Percentiles rank a stretch among this genome's conserved stretches.
Evolutionary conservation across 164 flowering plant genomes (phyloP).

Genomic region (Brasenia schreberi): DNA sequence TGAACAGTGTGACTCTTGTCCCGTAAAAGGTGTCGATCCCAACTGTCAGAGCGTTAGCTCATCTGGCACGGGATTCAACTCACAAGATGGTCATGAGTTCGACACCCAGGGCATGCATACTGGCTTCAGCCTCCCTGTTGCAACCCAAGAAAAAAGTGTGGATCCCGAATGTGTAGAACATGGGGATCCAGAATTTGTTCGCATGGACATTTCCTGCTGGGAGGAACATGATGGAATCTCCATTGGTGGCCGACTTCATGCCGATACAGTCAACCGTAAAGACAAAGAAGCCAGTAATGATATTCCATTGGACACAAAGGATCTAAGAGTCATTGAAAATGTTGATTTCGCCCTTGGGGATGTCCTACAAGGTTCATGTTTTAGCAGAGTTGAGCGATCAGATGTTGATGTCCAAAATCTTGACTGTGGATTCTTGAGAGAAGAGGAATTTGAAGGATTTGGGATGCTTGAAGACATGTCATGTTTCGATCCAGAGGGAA

Average conservation of each 20-base stretch:
- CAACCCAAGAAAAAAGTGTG: neutral
- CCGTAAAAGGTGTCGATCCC: slow-evolving; percentile 2
- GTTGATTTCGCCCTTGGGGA: slow-evolving; percentile 45
- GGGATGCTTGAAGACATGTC: neutral
- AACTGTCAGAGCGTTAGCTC: too few species aligned
- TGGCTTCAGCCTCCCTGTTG: neutral
- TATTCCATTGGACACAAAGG: slow-evolving; percentile 6
- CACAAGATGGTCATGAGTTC: too few species aligned
- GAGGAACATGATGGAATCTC: neutral
- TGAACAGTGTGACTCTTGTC: slow-evolving; percentile 27
- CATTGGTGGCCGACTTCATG: neutral
- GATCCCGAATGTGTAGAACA: slow-evolving; percentile 5
- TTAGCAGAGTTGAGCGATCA: slow-evolving; percentile 29
- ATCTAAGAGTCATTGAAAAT: slow-evolving; percentile 9
- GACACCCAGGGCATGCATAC: neutral
- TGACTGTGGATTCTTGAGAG: slow-evolving; percentile 23
- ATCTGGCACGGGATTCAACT: too few species aligned
- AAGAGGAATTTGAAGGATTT: slow-evolving; percentile 6
- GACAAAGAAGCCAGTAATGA: slow-evolving; percentile 2
- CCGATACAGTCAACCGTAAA: neutral
- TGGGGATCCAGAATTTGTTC: neutral
- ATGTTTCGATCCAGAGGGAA: neutral
- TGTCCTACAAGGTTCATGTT: slow-evolving; percentile 41
- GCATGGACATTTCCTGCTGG: neutral
- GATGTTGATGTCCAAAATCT: slow-evolving; percentile 55